These are phyloP conservation scores for Eucalyptus lansdowneana DNA, from an alignment of 345 rosid genomes.

Conservation along the genomic window DNA sequence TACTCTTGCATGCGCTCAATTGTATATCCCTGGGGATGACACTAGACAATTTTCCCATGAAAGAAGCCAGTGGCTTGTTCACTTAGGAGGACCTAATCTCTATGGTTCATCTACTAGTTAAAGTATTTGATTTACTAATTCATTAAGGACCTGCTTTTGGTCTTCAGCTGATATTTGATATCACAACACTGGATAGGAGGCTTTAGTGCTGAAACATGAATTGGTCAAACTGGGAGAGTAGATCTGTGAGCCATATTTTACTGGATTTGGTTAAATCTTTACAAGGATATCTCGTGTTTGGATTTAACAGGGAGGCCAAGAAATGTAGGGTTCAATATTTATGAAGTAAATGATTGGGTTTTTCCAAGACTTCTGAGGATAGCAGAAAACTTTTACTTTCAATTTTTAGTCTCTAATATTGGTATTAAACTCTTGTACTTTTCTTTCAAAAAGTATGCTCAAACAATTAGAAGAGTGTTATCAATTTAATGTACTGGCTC, in stretches of 20 bases:
- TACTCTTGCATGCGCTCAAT: not conserved
- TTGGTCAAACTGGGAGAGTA: not conserved
- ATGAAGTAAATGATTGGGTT: not conserved
- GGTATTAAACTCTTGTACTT: not conserved
- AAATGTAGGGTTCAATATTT: not conserved
- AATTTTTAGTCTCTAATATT: not conserved
- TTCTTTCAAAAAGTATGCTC: not conserved
- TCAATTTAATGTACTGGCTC: not conserved
- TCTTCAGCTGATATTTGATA: not conserved
- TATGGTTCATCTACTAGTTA: not conserved
- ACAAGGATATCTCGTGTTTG: not conserved
- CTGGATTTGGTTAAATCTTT: not conserved
- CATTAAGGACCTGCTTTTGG: not conserved
- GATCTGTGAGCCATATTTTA: not conserved
- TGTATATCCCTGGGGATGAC: not conserved
- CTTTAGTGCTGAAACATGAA: not conserved
- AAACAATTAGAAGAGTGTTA: not conserved
- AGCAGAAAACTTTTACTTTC: not conserved
- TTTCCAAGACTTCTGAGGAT: not conserved
- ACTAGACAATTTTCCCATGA: not conserved
- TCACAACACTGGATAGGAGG: not conserved
- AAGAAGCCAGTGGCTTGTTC: not conserved
- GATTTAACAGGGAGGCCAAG: not conserved
- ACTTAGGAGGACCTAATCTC: not conserved
- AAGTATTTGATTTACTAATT: not conserved